Conservation (phyloP, 306 rosid genomes). For the Pyrus betulifolia region DNA sequence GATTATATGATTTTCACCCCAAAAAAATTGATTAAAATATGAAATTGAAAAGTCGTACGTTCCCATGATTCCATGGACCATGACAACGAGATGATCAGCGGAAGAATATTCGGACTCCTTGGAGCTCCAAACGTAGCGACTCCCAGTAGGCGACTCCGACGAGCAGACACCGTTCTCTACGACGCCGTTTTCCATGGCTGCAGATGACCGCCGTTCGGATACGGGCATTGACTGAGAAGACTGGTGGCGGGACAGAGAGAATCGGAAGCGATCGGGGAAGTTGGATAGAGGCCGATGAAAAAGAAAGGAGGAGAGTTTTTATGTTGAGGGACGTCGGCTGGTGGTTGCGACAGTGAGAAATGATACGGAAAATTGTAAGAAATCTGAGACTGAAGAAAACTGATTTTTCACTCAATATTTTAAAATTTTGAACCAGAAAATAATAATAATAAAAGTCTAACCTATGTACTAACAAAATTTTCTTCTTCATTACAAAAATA, state of each 20-base stretch:
- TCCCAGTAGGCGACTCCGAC: constrained; percentile 51
- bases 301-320: constrained; percentile 1
- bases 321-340: not conserved
- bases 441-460: too few relatives aligned
- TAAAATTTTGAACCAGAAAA: not conserved
- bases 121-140: constrained; percentile 72
- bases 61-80: constrained; percentile 94
- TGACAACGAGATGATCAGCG: constrained; percentile 82
- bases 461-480: too few relatives aligned
- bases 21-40: not conserved
- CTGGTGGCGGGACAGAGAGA: not conserved
- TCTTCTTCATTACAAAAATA: too few relatives aligned
- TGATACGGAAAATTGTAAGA: not conserved
- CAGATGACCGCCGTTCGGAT: not conserved
- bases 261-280: constrained; percentile 9
- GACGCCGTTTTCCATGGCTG: constrained; percentile 47
- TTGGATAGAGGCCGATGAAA: not conserved
- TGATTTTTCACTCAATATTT: not conserved
- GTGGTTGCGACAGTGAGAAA: not conserved
- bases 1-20: not conserved
- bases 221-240: not conserved
- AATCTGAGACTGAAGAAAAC: constrained; percentile 11
- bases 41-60: constrained; percentile 34
- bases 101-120: constrained; percentile 62
- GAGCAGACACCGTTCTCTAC: constrained; percentile 47